Base-by-base conservation (phyloP, 1,139 yeast species). In the Suhomyces ambrosiae region DNA sequence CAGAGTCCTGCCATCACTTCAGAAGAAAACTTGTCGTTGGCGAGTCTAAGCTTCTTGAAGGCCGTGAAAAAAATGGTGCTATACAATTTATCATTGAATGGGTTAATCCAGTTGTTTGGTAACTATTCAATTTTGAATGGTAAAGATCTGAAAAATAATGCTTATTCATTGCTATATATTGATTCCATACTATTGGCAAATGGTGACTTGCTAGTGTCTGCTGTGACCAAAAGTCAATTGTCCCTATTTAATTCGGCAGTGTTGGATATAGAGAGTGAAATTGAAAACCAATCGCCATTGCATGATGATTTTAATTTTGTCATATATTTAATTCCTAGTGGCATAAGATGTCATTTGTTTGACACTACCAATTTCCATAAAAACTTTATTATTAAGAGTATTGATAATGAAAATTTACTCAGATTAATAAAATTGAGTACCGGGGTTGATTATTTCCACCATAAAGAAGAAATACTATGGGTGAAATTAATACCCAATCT, bases 251-350 rank as follows among this genome's bases (percentile, higher is more conserved):
- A 65, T 12, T 65, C 75, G 1, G 38, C 49, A 1, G 42, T 50
- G 33, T 40, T 38, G 24, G 44, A 27, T 33, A 48, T 22, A 4
- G 49, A 47, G 32, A 48, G 48, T n/a, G 56, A 61, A 17, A 42
- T 56, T 7, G 22, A 12, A 54, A 55, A 9, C n/a, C 33, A 18
- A 7, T 17, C 23, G 11, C 14, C 28, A n/a, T 13, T 29, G n/a
- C 29, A 45, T 3, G 14, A 22, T 3, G 44, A 41, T 22, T 22
- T 40, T 5, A 44, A 45, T 25, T 75, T 70, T 52, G 84, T 79
- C 6, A 60, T 86, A 0, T 83, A 84, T 48, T 54, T 86, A 34
- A 77, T 83, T 5, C 96, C 95, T 0, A 80, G 89, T 9, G 94
- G 90, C 0, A 80, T 84, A 12, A 63, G 89, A 37, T 86, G 87